These are phyloP conservation scores for Beauveria sp. DNA, from an alignment of 2,329 filamentous ascomycete genomes.

Conservation along the genomic window DNA sequence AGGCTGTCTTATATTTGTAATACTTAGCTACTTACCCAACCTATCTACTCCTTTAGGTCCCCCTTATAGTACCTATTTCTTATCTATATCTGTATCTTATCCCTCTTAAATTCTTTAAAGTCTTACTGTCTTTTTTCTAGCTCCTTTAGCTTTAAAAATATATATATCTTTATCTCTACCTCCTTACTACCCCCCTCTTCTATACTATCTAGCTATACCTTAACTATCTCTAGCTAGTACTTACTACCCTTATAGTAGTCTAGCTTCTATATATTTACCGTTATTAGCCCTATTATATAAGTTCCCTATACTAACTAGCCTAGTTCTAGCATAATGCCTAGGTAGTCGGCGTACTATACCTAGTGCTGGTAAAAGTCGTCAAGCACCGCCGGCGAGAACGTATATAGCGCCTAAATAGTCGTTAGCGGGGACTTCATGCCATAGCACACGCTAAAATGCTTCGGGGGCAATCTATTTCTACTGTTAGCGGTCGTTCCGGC, in stretches of 20 bases:
- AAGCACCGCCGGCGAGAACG: conserved; percentile 67
- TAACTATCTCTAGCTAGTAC: conserved; percentile 49
- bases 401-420: conserved; percentile 47
- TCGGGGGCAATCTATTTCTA: conserved; percentile 65
- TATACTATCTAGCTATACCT: conserved; percentile 35
- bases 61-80: conserved; percentile 34
- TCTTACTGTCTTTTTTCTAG: conserved; percentile 83
- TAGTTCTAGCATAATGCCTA: conserved; percentile 57
- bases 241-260: conserved; percentile 76
- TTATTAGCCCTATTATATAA: conserved; percentile 69
- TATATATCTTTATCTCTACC: conserved; percentile 44
- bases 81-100: conserved; percentile 57
- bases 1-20: too few species aligned
- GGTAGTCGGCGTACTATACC: conserved; percentile 68
- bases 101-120: conserved; percentile 70
- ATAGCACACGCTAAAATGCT: conserved; percentile 81
- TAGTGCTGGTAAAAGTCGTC: conserved; percentile 62
- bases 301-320: conserved; percentile 62
- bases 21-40: not conserved
- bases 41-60: conserved; percentile 4
- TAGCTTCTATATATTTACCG: conserved; percentile 65
- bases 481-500: conserved; percentile 8
- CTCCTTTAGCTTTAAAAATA: conserved; percentile 42
- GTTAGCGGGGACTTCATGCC: conserved; percentile 42
- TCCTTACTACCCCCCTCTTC: conserved; percentile 37